A percentile compares a stretch with the other conserved stretches of the same genome.
These are phyloP conservation scores for Coemansia sp. DNA, from an alignment of 192 early-diverging fungal genomes.

Conservation along the genomic window DNA sequence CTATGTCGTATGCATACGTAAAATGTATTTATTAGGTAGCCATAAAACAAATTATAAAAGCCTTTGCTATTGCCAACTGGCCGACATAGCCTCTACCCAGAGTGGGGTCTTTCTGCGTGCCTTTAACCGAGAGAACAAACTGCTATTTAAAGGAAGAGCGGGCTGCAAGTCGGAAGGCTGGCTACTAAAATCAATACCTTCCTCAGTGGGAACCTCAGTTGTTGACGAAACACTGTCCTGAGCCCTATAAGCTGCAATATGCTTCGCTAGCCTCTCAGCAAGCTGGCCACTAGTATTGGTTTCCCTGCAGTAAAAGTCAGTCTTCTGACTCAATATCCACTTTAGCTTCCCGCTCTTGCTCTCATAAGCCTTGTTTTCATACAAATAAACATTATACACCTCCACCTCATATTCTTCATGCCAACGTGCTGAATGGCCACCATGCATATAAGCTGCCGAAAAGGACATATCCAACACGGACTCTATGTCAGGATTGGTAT, in stretches of 20 bases:
- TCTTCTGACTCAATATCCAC: background rate
- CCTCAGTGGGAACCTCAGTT: background rate
- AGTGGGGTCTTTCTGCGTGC: too few relatives aligned
- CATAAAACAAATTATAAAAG: too few relatives aligned
- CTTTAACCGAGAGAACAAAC: too few relatives aligned
- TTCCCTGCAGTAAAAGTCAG: background rate
- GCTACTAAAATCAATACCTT: background rate
- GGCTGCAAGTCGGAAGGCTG: background rate
- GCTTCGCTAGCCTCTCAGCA: background rate
- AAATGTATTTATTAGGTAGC: too few relatives aligned
- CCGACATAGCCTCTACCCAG: too few relatives aligned
- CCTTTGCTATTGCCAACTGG: too few relatives aligned
- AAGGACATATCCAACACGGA: background rate
- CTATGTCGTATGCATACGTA: too few relatives aligned
- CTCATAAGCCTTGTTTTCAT: background rate
- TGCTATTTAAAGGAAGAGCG: too few relatives aligned
- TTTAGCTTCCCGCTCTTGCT: background rate
- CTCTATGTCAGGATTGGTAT: background rate
- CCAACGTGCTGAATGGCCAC: background rate
- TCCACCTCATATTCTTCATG: background rate
- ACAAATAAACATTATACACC: background rate
- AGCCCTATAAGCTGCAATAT: background rate
- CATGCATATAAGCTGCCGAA: background rate
- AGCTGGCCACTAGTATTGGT: background rate
- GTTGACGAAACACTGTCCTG: background rate